Evolutionary conservation across 2,329 filamentous ascomycete genomes (phyloP), one percentile per base, ranked within the genome.

Genomic region (Cryphonectria carpinicola): DNA sequence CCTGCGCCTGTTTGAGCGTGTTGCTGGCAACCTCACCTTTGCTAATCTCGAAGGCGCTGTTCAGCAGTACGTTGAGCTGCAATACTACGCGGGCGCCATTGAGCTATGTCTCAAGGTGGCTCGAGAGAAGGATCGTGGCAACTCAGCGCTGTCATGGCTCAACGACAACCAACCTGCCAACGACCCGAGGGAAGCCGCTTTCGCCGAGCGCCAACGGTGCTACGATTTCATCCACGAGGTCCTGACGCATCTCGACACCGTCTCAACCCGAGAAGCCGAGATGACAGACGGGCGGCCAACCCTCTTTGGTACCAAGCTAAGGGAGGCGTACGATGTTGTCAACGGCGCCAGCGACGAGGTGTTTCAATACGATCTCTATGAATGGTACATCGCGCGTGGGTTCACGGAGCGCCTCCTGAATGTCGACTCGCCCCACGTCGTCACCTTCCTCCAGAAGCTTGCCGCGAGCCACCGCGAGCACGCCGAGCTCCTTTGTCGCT

Each of bases 281-380:
- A 85, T 89, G 69, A 82, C 94, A 46, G 95, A 98, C 76, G 95
- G 95, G 25, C 90, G 92, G 74, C 87, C 89, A 66, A 95, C 94
- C 0, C 81, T 93, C 17, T 88, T 93, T 28, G 90, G 91, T 1
- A 95, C 91, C 63, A 94, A 96, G 80, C 89, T 93, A 74, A 88
- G 89, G 65, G 95, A 99, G 82, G 95, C 96, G 0, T 97, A 98
- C 81, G 89, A 91, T 61, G 93, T 98, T 2, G 94, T 99, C 76
- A 93, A 97, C 78, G 88, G 88, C 71, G 97, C 95, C 0, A 88
- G 91, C 19, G 96, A 99, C 75, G 93, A 98, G 77, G 93, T 98
- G 5, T 99, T 99, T 83, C 92, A 98, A 79, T 97, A 93, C 72
- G 94, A 93, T 76, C 86, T 99, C n/a, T 99, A 98, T 79, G 95